These are phyloP conservation scores for Brassica nigra DNA, from an alignment of 345 rosid species.

Conservation along the genomic window DNA sequence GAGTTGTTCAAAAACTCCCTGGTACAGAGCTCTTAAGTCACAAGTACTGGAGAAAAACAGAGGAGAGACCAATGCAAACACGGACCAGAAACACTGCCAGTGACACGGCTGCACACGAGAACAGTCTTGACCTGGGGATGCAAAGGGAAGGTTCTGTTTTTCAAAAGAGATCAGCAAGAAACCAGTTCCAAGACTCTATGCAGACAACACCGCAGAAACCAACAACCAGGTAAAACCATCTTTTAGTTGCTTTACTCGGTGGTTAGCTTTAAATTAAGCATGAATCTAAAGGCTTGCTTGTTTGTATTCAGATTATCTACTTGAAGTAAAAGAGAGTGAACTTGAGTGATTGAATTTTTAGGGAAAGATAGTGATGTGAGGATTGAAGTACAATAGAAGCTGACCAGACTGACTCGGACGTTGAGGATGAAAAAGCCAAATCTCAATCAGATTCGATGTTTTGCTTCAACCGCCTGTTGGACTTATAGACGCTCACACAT, in stretches of 20 bases:
- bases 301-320: slow-evolving; percentile 32
- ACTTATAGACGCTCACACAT: too few species aligned
- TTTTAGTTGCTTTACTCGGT: neutral
- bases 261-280: neutral
- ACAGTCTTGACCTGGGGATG: slow-evolving; percentile 28
- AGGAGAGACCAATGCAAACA: slow-evolving; percentile 42
- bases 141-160: slow-evolving; percentile 44
- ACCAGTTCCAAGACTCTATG: slow-evolving; percentile 37
- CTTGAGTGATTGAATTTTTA: neutral
- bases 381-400: slow-evolving; percentile 20
- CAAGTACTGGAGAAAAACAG: slow-evolving; percentile 83
- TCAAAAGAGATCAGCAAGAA: slow-evolving; percentile 41
- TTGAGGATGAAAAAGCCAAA: slow-evolving; percentile 12
- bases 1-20: slow-evolving; percentile 86
- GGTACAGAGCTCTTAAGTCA: slow-evolving; percentile 81
- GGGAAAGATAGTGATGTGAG: slow-evolving; percentile 13
- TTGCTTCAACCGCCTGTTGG: too few species aligned
- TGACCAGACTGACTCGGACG: slow-evolving; percentile 30
- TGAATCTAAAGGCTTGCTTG: neutral
- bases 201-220: slow-evolving; percentile 34
- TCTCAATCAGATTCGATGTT: too few species aligned
- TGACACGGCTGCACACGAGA: slow-evolving; percentile 35
- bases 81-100: slow-evolving; percentile 26
- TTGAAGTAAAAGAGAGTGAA: slow-evolving; percentile 21
- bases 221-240: slow-evolving; percentile 34